Evolutionary conservation across 495 filamentous ascomycete genomes (phyloP).

Genomic region (Neurospora sublineolata): DNA sequence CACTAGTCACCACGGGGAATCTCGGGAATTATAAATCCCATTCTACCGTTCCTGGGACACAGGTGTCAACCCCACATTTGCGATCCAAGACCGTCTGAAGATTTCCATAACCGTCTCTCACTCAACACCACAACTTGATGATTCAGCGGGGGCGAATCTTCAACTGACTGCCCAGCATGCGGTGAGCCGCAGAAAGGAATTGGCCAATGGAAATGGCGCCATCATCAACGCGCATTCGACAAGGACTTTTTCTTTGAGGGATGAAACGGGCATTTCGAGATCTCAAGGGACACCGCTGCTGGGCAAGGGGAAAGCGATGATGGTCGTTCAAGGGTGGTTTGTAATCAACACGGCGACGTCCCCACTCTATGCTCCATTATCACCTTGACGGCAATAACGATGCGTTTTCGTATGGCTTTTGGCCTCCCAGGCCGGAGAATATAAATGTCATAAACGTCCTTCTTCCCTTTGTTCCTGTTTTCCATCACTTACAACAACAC

Average conservation of each 20-base stretch:
- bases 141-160: neutral
- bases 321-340: neutral
- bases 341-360: neutral
- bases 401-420: neutral
- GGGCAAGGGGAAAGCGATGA: neutral
- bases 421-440: neutral
- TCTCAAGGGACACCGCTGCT: neutral
- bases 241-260: neutral
- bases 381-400: neutral
- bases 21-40: neutral
- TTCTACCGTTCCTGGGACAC: neutral
- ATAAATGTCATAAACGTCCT: neutral
- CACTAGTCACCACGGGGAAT: neutral
- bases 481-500: neutral
- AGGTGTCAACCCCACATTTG: neutral
- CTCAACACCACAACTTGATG: neutral
- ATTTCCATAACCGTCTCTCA: neutral
- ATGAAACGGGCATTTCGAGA: neutral
- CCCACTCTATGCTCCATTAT: neutral
- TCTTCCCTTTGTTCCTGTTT: neutral
- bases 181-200: neutral
- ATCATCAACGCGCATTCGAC: neutral
- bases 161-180: neutral
- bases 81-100: neutral
- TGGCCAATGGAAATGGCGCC: neutral